phyloP scores from a whole-genome alignment of 139 green algal species.

The Chlorella sp. region DNA sequence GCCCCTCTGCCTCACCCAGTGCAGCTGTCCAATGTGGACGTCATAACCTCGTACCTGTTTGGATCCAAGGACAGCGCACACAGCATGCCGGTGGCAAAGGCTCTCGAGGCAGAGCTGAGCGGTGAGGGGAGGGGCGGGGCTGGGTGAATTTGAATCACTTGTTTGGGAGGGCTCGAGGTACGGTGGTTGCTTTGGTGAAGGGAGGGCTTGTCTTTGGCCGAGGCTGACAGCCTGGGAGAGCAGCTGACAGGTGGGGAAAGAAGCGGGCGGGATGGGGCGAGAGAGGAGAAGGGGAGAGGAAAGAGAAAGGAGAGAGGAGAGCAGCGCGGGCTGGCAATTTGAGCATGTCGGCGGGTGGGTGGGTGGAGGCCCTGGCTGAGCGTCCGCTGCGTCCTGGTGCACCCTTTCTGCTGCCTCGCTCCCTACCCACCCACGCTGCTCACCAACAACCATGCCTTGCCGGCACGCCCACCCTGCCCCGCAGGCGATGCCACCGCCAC shows the following conservation, averaged over 20 bases:
- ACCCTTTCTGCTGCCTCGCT: background rate
- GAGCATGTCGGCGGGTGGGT: background rate
- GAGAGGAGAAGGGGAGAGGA: no score
- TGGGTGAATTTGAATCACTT: background rate
- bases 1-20: background rate
- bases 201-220: background rate
- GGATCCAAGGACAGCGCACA: constrained; percentile 27
- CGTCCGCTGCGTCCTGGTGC: background rate
- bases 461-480: no score
- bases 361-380: background rate
- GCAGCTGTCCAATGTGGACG: constrained; percentile 71
- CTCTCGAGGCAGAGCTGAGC: constrained; percentile 27
- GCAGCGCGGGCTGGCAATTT: no score
- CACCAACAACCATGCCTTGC: background rate
- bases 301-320: no score
- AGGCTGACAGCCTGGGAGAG: background rate
- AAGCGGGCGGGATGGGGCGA: background rate
- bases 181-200: background rate
- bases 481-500: constrained; percentile 34
- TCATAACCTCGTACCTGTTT: constrained; percentile 74
- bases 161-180: background rate
- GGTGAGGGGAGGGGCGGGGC: background rate
- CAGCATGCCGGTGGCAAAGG: constrained; percentile 31
- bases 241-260: background rate
- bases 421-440: no score